Evolutionary conservation across 2,329 filamentous ascomycete species (phyloP), one percentile per base, ranked within the genome.

Genomic region (Hypoxylon sp.): DNA sequence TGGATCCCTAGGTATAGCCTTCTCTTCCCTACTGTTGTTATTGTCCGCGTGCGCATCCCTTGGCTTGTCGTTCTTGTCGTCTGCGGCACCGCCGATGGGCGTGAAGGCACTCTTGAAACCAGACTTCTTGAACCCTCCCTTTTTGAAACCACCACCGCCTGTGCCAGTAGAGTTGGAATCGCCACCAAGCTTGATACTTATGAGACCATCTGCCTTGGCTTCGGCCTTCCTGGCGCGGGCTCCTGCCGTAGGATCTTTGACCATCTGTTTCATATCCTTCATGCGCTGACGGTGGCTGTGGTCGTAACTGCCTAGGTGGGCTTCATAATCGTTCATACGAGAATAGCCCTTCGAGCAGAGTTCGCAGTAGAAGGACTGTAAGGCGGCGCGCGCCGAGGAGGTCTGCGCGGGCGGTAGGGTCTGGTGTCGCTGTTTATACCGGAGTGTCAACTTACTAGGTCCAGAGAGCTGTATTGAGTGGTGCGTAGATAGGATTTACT

Each of bases 291-390:
- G 94, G 81, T 99, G 96, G 74, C 93, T 92, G 81, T 99, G 96
- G 78, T 98, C 96, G 81, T 98, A 98, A 75, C 92, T 96, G 70
- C 90, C 90, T 63, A 98, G 92, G 80, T 99, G 96, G 6, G 94
- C 92, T 81, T 98, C 95, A 80, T 97, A 98, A 79, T 98, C 95
- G 78, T 97, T 95, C 86, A 97, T 95, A 62, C 96, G 94, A 1
- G 91, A 90, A 82, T 98, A 99, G 75, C 94, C 95, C 82, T 98
- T 98, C 71, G 92, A 90, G 84, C 96, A 98, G 60, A 98, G 88
- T 44, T 90, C 88, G 83, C 91, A 97, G 82, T 92, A 94, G 82
- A 97, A 96, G 35, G 92, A 90, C 76, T 90, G 92, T 53, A 93
- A 85, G 14, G 93, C 92, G 75, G 93, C 91, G 69, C 92, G 90